These are phyloP conservation scores for Trapa bicornis DNA, from an alignment of 345 rosid genomes.

Conservation along the genomic window DNA sequence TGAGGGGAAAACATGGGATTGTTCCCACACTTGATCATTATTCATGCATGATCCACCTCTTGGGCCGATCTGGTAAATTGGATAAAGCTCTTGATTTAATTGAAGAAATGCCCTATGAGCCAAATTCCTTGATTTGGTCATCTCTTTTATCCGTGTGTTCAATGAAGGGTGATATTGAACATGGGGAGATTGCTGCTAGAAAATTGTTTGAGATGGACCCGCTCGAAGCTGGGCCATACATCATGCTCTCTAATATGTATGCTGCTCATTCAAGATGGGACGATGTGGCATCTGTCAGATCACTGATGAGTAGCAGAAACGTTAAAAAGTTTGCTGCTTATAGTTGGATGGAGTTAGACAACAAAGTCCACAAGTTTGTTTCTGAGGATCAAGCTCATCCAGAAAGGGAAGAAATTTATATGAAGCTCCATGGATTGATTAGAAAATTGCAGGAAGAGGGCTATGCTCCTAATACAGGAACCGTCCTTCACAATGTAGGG, in stretches of 20 bases:
- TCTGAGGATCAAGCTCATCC: slow-evolving; percentile 49
- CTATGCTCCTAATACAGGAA: slow-evolving; percentile 26
- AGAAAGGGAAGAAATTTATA: slow-evolving; percentile 28
- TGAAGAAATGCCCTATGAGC: slow-evolving; percentile 28
- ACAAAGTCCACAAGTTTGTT: slow-evolving; percentile 40
- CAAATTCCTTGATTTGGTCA: slow-evolving; percentile 42
- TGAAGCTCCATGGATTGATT: slow-evolving; percentile 26
- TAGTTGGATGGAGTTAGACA: slow-evolving; percentile 47
- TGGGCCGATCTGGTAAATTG: slow-evolving; percentile 36
- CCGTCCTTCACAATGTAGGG: slow-evolving; percentile 39
- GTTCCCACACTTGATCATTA: slow-evolving; percentile 34
- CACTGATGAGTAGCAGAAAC: slow-evolving; percentile 38
- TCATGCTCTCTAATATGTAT: slow-evolving; percentile 48
- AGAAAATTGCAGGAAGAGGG: slow-evolving; percentile 33
- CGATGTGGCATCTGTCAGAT: slow-evolving; percentile 41
- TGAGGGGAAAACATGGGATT: slow-evolving; percentile 24
- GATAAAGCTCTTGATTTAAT: slow-evolving; percentile 33
- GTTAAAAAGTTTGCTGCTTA: slow-evolving; percentile 48
- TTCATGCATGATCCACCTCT: slow-evolving; percentile 42
- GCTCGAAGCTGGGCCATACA: slow-evolving; percentile 40
- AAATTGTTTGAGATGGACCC: slow-evolving; percentile 37
- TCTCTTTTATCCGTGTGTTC: slow-evolving; percentile 36
- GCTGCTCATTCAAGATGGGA: slow-evolving; percentile 49
- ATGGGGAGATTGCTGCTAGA: slow-evolving; percentile 46
- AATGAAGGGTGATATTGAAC: slow-evolving; percentile 23